Evolutionary conservation across 1,284 basidiomycete species (phyloP).

Genomic region (Entoloma clypeatum): DNA sequence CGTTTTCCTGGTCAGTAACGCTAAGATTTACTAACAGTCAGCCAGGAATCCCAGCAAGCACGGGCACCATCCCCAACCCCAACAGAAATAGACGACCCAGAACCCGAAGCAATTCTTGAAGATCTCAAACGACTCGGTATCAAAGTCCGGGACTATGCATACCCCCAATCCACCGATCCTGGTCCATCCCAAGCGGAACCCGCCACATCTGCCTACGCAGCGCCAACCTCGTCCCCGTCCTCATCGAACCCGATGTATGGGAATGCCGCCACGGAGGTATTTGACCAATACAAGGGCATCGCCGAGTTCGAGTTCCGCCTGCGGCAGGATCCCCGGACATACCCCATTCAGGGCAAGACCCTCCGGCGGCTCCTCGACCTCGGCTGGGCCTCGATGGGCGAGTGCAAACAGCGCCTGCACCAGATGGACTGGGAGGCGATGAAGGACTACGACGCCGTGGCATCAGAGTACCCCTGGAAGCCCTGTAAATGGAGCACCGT

Average conservation of each 20-base stretch:
- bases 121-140: slow-evolving; percentile 33
- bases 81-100: slow-evolving; percentile 35
- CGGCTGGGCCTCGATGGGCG: slow-evolving; percentile 43
- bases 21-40: neutral
- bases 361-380: slow-evolving; percentile 45
- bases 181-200: too few species aligned
- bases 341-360: slow-evolving; percentile 40
- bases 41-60: neutral
- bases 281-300: slow-evolving; percentile 37
- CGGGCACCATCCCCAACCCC: slow-evolving; percentile 28
- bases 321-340: slow-evolving; percentile 24
- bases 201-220: slow-evolving; percentile 14
- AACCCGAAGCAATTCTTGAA: slow-evolving; percentile 29
- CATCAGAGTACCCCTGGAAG: slow-evolving; percentile 20
- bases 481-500: slow-evolving; percentile 11
- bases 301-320: slow-evolving; percentile 35
- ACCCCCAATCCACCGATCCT: too few species aligned
- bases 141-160: slow-evolving; percentile 29
- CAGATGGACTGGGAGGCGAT: slow-evolving; percentile 41
- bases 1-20: neutral
- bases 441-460: slow-evolving; percentile 31
- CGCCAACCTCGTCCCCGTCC: slow-evolving; percentile 1
- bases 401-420: slow-evolving; percentile 37
- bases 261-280: slow-evolving; percentile 32
- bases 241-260: slow-evolving; percentile 3